Conservation (phyloP, 2,329 filamentous ascomycete genomes). For the Fusarium dlaminii region DNA sequence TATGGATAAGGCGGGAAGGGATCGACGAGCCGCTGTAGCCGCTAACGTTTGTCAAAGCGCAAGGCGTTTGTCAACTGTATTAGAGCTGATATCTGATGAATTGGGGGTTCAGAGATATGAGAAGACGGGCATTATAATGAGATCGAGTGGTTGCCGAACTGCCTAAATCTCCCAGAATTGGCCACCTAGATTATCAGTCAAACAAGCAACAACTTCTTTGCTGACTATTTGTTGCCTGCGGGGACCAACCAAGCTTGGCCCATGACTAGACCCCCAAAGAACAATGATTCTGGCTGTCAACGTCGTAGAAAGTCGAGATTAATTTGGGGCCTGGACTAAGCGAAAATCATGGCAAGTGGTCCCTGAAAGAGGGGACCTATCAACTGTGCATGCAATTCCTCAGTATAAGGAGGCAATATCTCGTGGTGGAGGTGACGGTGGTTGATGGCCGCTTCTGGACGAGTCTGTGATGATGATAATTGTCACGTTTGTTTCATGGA, state of each 20-base stretch:
- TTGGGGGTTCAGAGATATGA: not conserved
- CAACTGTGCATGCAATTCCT: not conserved
- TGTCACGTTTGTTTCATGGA: constrained; percentile 21
- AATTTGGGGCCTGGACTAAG: not conserved
- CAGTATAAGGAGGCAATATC: not conserved
- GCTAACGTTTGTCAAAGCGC: constrained; percentile 12
- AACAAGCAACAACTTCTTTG: constrained; percentile 5
- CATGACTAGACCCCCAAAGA: constrained; percentile 12
- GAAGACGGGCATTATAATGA: not conserved
- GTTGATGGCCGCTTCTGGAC: constrained; percentile 16
- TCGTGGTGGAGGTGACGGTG: constrained; percentile 23
- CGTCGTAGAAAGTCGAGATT: not conserved
- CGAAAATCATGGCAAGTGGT: not conserved
- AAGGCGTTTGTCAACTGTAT: not conserved
- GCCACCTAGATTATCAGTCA: not conserved
- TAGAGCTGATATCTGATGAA: not conserved
- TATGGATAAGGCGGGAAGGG: constrained; percentile 14
- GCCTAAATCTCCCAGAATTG: constrained; percentile 5
- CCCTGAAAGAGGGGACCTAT: not conserved
- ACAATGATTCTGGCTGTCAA: not conserved
- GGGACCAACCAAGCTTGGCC: constrained; percentile 18
- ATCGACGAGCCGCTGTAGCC: constrained; percentile 32
- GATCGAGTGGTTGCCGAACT: not conserved
- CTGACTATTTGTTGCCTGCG: not conserved
- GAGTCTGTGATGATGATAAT: not conserved